phyloP scores from a whole-genome alignment of 176 grass and related monocot genomes.

The Cenchrus americanus region DNA sequence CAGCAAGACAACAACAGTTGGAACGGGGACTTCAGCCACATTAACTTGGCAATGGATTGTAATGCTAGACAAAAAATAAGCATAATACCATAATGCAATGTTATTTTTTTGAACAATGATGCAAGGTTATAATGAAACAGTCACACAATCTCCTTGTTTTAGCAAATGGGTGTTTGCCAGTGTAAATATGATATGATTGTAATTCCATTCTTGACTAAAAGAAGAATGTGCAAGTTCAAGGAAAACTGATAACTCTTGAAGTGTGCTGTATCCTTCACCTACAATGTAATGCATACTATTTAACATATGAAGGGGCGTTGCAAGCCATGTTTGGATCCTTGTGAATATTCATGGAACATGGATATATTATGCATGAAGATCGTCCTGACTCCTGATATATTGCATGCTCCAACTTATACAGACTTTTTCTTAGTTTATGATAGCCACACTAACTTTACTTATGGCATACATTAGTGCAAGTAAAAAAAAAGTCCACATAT shows the following conservation, averaged over 20 bases:
- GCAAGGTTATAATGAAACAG: not conserved
- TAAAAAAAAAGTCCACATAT: not conserved
- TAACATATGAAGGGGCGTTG: not conserved
- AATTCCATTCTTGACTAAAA: too few species aligned
- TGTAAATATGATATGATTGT: not conserved
- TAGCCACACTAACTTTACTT: not conserved
- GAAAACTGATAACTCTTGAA: slow-evolving; percentile 14
- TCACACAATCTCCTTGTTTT: not conserved
- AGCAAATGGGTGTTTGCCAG: not conserved
- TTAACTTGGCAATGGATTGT: too few species aligned
- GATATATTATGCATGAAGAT: not conserved
- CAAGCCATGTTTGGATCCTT: not conserved
- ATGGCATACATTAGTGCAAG: slow-evolving; percentile 18
- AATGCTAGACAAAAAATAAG: not conserved
- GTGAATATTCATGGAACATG: too few species aligned
- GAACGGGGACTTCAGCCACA: not conserved
- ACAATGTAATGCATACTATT: not conserved
- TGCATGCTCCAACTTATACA: not conserved
- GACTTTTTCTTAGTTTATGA: not conserved
- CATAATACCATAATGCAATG: too few species aligned
- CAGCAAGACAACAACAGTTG: not conserved
- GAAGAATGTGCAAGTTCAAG: not conserved
- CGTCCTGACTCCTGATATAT: not conserved
- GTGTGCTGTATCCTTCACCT: slow-evolving; percentile 16
- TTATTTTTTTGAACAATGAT: too few species aligned